These are phyloP conservation scores for Quercus phellos DNA, from an alignment of 331 rosid genomes.

Conservation along the genomic window DNA sequence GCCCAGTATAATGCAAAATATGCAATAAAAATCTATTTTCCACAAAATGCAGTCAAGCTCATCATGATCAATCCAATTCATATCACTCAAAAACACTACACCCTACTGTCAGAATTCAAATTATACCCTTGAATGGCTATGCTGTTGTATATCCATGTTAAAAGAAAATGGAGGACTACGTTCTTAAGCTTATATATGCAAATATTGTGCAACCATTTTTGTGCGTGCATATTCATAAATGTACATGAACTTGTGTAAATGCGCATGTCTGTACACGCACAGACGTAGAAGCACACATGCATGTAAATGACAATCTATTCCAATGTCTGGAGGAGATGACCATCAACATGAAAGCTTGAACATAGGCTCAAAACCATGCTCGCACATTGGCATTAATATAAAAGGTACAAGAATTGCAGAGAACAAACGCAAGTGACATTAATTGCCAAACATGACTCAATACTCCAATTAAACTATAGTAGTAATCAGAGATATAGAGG, in stretches of 20 bases:
- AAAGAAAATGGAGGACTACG: background rate
- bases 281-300: background rate
- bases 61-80: background rate
- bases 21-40: background rate
- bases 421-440: background rate
- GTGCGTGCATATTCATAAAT: background rate
- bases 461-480: constrained; percentile 2
- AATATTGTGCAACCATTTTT: background rate
- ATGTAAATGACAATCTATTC: background rate
- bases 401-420: background rate
- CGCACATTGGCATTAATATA: background rate
- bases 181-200: background rate
- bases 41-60: background rate
- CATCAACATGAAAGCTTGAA: background rate
- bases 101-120: background rate
- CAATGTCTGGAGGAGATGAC: background rate
- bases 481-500: constrained; percentile 9
- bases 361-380: background rate
- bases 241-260: no score
- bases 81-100: background rate
- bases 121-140: background rate
- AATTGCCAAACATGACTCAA: background rate
- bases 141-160: background rate
- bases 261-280: no score
- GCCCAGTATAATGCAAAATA: background rate